These are phyloP conservation scores for Solanum hybrid DNA, from an alignment of 305 asterid species.

Conservation along the genomic window DNA sequence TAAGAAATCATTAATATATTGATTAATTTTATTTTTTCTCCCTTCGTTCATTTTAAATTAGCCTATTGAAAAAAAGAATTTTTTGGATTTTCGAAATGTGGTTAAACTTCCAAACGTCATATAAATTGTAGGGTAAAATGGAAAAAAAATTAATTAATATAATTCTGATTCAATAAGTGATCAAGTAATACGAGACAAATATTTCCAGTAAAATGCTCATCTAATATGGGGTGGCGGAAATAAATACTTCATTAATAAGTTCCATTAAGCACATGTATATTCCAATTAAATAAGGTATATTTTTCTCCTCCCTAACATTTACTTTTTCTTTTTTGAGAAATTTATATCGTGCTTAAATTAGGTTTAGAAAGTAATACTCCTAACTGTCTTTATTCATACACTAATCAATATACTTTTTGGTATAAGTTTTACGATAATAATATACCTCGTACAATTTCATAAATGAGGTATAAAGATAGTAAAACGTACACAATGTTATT, in stretches of 20 bases:
- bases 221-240: neutral
- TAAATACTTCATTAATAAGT: neutral
- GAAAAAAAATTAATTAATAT: no score
- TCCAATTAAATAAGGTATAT: neutral
- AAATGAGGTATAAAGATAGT: rapidly evolving
- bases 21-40: neutral
- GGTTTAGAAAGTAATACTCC: neutral
- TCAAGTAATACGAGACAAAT: no score
- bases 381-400: neutral
- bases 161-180: no score
- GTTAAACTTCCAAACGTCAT: no score
- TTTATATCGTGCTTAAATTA: neutral
- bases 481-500: neutral
- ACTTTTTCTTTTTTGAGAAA: neutral
- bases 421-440: neutral
- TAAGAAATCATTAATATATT: no score
- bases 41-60: neutral
- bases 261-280: neutral
- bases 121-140: no score
- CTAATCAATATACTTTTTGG: neutral
- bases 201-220: no score
- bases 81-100: neutral
- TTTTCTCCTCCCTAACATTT: neutral
- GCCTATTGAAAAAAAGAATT: neutral
- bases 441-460: rapidly evolving